Base-by-base conservation (phyloP, 306 rosid species). In the Inga oerstediana region DNA sequence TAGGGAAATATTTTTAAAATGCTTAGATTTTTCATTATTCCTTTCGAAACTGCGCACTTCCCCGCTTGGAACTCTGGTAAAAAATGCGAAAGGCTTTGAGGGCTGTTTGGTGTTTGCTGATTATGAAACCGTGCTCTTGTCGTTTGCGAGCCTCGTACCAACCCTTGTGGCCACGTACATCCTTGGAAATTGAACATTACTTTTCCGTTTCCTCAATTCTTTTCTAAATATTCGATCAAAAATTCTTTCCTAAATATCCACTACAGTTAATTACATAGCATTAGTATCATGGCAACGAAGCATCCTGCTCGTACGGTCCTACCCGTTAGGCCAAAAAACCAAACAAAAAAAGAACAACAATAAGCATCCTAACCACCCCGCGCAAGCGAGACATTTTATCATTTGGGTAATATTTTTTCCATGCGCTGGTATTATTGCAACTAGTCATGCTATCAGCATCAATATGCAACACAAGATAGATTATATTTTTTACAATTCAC, bases 111-210 rank as follows among this genome's bases (percentile, higher is more conserved):
- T 39, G 77, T 52, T 17, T 20, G 61, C 27, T 51, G 65, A 58
- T 8, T 14, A 22, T 8, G 65, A 71, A 75, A 79, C 78, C 75
- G 19, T 54, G 54, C 58, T 58, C 80, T 86, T 80, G 91, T 85
- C 83, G 89, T 79, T 74, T 87, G n/a, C 32, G 71, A 16, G 68
- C 35, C 35, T 61, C 68, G 37, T 61, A 27, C 87, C 56, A 34
- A 76, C 49, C 78, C 43, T 30, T 79, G 59, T 13, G 48, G 19
- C 77, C 84, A 51, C 86, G 20, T 44, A 12, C 41, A 34, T 10
- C 49, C 72, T 81, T 19, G 70, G 67, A 7, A 80, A 78, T 70
- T 46, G 62, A 24, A 39, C 51, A 6, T 66, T 7, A 13, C 76
- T 49, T 77, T 12, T 35, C 3, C 51, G 51, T 76, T 32, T 62